phyloP scores from a whole-genome alignment of 2,329 filamentous ascomycete species.

The Iodosphaeria phyllophila region DNA sequence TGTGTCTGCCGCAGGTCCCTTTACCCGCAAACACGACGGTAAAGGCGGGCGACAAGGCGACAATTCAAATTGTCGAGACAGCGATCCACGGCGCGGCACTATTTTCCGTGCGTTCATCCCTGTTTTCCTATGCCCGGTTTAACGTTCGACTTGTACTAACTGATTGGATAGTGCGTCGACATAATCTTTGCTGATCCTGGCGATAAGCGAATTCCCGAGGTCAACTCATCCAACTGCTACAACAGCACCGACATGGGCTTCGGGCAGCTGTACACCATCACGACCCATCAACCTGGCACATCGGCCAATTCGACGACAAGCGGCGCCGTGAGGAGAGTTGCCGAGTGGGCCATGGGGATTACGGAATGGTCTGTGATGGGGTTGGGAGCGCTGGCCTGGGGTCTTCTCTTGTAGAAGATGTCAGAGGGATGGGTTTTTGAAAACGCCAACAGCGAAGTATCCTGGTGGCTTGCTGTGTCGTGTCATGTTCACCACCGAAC shows the following conservation, averaged over 20 bases:
- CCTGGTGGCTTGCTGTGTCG: no score
- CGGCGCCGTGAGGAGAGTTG: slow-evolving; percentile 11
- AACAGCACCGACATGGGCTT: slow-evolving; percentile 68
- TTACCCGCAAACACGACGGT: slow-evolving; percentile 54
- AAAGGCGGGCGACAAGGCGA: slow-evolving; percentile 65
- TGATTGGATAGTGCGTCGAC: slow-evolving; percentile 63
- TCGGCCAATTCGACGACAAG: slow-evolving; percentile 15
- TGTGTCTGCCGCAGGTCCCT: slow-evolving; percentile 81
- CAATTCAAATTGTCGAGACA: slow-evolving; percentile 55
- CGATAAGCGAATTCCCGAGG: slow-evolving; percentile 45
- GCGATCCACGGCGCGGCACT: slow-evolving; percentile 54
- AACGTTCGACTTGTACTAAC: no score
- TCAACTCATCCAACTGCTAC: slow-evolving; percentile 73
- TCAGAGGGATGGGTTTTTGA: no score
- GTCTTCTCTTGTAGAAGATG: no score
- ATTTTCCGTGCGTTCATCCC: slow-evolving; percentile 37
- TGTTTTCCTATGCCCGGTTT: no score
- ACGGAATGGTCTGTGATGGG: no score
- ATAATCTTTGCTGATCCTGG: slow-evolving; percentile 74
- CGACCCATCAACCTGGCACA: slow-evolving; percentile 22
- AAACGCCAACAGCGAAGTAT: no score
- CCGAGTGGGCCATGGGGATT: slow-evolving; percentile 5
- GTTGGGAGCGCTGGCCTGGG: no score
- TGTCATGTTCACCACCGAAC: no score
- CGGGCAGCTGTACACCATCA: slow-evolving; percentile 56